These are phyloP conservation scores for Fermentozyma sake DNA, from an alignment of 1,139 yeast genomes.

Conservation along the genomic window DNA sequence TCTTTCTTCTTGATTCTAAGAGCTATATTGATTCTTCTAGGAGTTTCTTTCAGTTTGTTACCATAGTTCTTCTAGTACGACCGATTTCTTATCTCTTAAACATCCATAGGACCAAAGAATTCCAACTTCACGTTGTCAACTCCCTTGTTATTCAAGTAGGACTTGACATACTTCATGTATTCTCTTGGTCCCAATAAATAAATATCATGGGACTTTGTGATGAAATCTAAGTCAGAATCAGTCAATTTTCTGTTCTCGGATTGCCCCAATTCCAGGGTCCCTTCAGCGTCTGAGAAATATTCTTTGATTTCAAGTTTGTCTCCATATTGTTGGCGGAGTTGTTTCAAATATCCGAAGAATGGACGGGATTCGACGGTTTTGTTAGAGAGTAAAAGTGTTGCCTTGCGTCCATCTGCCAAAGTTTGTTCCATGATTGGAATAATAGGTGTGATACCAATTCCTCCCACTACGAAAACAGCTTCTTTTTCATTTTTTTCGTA, in stretches of 20 bases:
- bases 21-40: no score
- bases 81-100: conserved; percentile 3
- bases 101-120: conserved; percentile 19
- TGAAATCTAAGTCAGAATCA: conserved; percentile 11
- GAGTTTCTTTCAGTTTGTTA: no score
- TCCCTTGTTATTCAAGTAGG: conserved; percentile 11
- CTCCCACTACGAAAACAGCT: conserved; percentile 50
- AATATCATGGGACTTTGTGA: conserved; percentile 18
- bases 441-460: conserved; percentile 68
- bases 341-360: conserved; percentile 20
- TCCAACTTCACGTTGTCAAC: conserved; percentile 13
- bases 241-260: conserved; percentile 7
- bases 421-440: conserved; percentile 46
- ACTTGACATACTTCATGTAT: conserved; percentile 28
- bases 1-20: no score
- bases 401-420: conserved; percentile 21
- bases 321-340: conserved; percentile 13
- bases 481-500: conserved; percentile 29
- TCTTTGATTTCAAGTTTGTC: conserved; percentile 18
- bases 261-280: conserved; percentile 6
- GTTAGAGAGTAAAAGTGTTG: conserved; percentile 28
- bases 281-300: conserved; percentile 13
- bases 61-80: no score
- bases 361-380: conserved; percentile 20
- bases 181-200: conserved; percentile 34